A percentile compares a stretch with the other conserved stretches of the same genome.
Evolutionary conservation across 352 stramenopile genomes (phyloP).

Genomic region (Phytophthora ohioensis): DNA sequence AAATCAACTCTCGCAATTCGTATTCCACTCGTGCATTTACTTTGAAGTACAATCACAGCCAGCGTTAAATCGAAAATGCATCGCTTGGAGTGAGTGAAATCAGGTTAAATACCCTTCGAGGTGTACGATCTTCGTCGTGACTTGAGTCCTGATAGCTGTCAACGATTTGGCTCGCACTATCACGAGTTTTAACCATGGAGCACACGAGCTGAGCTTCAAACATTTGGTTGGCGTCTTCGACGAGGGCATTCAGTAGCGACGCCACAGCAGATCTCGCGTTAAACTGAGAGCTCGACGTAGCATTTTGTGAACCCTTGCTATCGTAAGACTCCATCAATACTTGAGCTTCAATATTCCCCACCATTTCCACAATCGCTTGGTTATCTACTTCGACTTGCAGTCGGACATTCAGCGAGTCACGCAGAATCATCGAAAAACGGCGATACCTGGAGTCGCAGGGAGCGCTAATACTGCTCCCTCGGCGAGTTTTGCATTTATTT

Average conservation of each 20-base stretch:
- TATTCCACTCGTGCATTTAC: background rate
- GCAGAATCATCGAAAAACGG: slow-evolving; percentile 51
- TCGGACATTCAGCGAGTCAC: slow-evolving; percentile 41
- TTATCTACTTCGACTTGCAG: slow-evolving; percentile 48
- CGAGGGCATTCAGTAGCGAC: slow-evolving; percentile 48
- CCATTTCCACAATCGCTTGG: slow-evolving; percentile 42
- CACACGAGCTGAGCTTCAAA: slow-evolving; percentile 49
- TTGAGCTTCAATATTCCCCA: slow-evolving; percentile 62
- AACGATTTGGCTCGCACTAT: slow-evolving; percentile 16
- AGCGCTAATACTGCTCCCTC: slow-evolving; percentile 24
- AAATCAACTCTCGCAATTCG: slow-evolving; percentile 2
- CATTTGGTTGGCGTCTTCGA: slow-evolving; percentile 44
- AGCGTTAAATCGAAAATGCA: slow-evolving; percentile 32
- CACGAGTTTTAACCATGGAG: slow-evolving; percentile 5
- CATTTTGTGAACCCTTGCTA: slow-evolving; percentile 5
- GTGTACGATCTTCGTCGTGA: slow-evolving; percentile 6
- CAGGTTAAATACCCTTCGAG: slow-evolving; percentile 23
- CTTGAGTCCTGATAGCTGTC: slow-evolving; percentile 29
- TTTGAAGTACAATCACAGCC: background rate
- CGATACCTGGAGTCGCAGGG: slow-evolving; percentile 56
- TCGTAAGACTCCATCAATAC: slow-evolving; percentile 34
- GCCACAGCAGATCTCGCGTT: slow-evolving; percentile 37
- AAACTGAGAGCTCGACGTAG: slow-evolving; percentile 21
- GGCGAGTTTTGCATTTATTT: slow-evolving; percentile 44
- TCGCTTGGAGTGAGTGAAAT: slow-evolving; percentile 34